Evolutionary conservation across 345 rosid genomes (phyloP), one percentile per base, ranked within the genome.

Genomic region (Carallia brachiata): DNA sequence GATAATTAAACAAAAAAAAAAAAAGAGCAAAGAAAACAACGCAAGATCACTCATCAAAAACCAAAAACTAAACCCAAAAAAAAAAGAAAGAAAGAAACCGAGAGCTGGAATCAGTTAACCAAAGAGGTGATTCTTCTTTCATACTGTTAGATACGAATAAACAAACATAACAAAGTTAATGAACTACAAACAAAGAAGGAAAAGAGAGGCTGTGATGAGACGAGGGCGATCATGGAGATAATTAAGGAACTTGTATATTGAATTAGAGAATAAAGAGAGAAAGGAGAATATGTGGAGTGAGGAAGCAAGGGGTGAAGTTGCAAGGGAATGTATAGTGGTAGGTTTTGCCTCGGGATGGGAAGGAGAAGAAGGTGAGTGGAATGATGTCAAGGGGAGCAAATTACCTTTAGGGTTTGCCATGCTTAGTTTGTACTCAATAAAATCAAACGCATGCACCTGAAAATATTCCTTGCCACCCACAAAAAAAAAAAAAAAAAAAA

Each of bases 341-440:
- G 79, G 68, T 39, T 66, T 65, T 75, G 86, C 89, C 89, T 88
- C 87, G 93, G 89, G 89, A 86, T 80, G 86, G 63, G 80, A 78
- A 67, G 80, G 80, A 27, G 83, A 66, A 77, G 84, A 78, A 80
- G 82, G 88, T 86, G 89, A 86, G 87, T 67, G 84, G 79, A 85
- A 89, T 89, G 86, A 88, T 88, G 81, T 80, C 77, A 82, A 84
- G 52, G 70, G 84, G 77, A 84, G 78, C 82, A 79, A 63, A 81
- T 74, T 58, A 66, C 78, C 77, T 84, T 86, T 83, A 83, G 86
- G 85, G 84, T 83, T 86, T 79, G 18, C 63, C 83, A 83, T 86
- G 89, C 89, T 86, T 86, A 40, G 65, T 76, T 83, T 86, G 70
- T 70, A 83, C 83, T 86, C 87, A 77, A 77, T 53, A 55, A 63